Evolutionary conservation across 1,284 basidiomycete genomes (phyloP).

Genomic region (Ceratobasidium sp.): DNA sequence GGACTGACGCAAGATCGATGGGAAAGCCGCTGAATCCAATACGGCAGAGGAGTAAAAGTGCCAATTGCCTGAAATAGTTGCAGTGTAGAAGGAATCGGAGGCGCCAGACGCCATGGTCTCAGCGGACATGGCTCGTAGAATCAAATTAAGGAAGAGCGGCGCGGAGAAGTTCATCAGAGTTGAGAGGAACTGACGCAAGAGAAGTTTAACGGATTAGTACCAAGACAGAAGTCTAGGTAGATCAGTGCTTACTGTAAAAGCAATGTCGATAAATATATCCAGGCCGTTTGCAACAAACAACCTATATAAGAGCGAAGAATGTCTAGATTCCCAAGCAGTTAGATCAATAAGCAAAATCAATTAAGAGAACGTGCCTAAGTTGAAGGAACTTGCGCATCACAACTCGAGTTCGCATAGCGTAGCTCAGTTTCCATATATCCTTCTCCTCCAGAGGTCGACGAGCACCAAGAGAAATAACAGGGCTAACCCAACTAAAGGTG

Average conservation of each 20-base stretch:
- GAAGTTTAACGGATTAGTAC: neutral
- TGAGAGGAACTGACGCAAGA: conserved; percentile 1
- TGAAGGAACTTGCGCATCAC: conserved; percentile 40
- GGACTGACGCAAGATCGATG: neutral
- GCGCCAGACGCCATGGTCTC: too few species aligned
- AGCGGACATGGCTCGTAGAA: conserved; percentile 8
- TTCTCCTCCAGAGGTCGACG: conserved; percentile 25
- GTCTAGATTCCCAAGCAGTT: conserved; percentile 1
- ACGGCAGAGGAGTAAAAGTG: neutral
- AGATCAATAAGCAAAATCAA: neutral
- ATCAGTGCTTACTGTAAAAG: conserved; percentile 20
- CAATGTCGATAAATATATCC: conserved; percentile 36
- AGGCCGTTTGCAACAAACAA: conserved; percentile 32
- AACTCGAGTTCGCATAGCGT: conserved; percentile 14
- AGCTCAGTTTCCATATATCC: conserved; percentile 46
- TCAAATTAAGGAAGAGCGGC: conserved; percentile 30
- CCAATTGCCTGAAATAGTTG: conserved; percentile 1
- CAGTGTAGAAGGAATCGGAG: neutral
- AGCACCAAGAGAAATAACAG: conserved; percentile 37
- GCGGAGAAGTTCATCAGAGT: conserved; percentile 39
- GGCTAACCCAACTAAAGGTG: conserved; percentile 41
- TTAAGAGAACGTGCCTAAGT: neutral
- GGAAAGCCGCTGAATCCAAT: conserved; percentile 3
- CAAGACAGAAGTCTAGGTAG: neutral
- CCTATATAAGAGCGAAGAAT: conserved; percentile 33